Base-by-base conservation (phyloP, 257 asterid genomes). In the Linaria vulgaris region DNA sequence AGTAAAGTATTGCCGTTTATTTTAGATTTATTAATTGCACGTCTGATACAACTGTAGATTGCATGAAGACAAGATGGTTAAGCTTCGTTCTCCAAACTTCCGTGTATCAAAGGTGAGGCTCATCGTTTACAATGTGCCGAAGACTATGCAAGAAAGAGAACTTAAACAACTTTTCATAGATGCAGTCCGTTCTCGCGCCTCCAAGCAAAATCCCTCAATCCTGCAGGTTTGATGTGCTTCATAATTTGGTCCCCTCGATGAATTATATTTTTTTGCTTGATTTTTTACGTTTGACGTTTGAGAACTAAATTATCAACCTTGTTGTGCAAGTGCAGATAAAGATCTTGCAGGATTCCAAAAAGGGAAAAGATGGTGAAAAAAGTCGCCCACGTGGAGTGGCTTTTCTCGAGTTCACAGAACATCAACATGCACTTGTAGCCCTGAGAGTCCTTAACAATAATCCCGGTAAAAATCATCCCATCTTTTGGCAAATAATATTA, bases 401-500 rank as follows among this genome's bases (percentile, higher is more conserved):
- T 51, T 92, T 89, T 70, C 67, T 92, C 27, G 97, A 92, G 80
- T 92, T 92, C 84, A 76, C 91, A 1, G 99, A 94, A 82, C 99
- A 94, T 79, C 87, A 94, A 72, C 99, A 94, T 65, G 96, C 99
- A 59, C 95, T 94, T 39, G 99, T 94, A 68, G 99, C 99, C 71
- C 74, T 94, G 66, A 80, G 99, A 82, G 97, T 94, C 77, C 94
- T 94, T 15, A 94, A 94, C 60, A 94, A 94, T 61, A 90, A 85
- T 78, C 99, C 99, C 24, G 96, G 99, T 90, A 55, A 25, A 10
- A 71, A 46, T 37, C 41, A 34, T 69, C n/a, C n/a, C n/a, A 60
- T 25, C 53, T 57, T 38, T 63, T 5, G 21, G 48, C 50, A 25
- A 16, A n/a, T 38, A 1, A 9, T 4, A 17, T 17, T 34, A n/a